Percentiles rank a stretch among this genome's conserved stretches.
Evolutionary conservation across 1,139 yeast genomes (phyloP).

Genomic region (Entelexis sorbosivorans): DNA sequence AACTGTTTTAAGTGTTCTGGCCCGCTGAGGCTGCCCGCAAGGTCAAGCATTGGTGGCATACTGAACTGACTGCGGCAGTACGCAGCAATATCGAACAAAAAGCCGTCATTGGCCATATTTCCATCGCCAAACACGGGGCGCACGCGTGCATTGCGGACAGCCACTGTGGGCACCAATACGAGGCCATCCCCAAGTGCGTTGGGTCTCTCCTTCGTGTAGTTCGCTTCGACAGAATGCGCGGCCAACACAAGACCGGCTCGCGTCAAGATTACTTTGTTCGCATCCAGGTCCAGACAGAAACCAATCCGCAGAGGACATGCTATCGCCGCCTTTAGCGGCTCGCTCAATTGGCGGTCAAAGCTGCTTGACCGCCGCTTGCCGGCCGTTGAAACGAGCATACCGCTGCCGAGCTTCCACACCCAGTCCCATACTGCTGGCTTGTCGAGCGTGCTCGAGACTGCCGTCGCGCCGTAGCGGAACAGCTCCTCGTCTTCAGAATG

Average conservation of each 20-base stretch:
- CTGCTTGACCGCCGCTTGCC: background rate
- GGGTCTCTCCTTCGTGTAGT: background rate
- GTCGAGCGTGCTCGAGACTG: background rate
- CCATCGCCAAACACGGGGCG: conserved; percentile 11
- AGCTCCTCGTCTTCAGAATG: background rate
- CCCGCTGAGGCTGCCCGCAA: no score
- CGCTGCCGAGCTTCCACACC: conserved; percentile 1
- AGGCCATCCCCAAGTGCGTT: background rate
- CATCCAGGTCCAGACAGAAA: background rate
- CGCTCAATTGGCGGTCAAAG: background rate
- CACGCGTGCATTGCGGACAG: background rate
- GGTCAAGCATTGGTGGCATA: no score
- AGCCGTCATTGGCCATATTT: conserved; percentile 11
- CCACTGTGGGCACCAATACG: background rate
- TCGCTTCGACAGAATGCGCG: background rate
- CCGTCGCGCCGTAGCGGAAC: background rate
- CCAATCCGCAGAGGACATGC: background rate
- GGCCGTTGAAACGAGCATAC: background rate
- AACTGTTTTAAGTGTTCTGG: background rate
- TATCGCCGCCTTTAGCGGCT: background rate
- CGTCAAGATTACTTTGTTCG: background rate
- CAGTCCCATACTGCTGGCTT: background rate
- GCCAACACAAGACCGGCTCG: background rate
- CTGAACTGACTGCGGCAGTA: background rate
- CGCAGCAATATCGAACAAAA: conserved; percentile 6